These are phyloP conservation scores for Logfia minima DNA, from an alignment of 129 eudicot species.

Conservation along the genomic window DNA sequence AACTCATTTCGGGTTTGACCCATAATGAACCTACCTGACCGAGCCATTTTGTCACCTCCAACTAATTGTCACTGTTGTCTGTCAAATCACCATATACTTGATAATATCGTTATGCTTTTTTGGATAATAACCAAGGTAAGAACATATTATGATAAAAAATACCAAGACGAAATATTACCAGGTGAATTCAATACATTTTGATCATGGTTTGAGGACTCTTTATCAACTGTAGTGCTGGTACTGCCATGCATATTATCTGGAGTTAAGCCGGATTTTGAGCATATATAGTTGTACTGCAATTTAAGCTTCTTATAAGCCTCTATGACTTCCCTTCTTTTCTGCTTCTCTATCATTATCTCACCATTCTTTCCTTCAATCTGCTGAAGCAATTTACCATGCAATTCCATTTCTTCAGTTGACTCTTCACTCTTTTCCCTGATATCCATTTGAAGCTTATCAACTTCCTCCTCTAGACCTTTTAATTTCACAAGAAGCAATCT, in stretches of 20 bases:
- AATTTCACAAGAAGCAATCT: slow-evolving; percentile 50
- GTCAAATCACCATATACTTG: not conserved
- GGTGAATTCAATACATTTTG: slow-evolving; percentile 38
- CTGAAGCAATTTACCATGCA: slow-evolving; percentile 61
- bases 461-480: slow-evolving; percentile 50
- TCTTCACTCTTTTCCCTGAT: slow-evolving; percentile 48
- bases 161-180: slow-evolving; percentile 40
- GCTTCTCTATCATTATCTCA: slow-evolving; percentile 57
- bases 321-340: slow-evolving; percentile 50
- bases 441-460: slow-evolving; percentile 53
- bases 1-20: not conserved
- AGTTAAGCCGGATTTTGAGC: slow-evolving; percentile 50
- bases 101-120: not conserved
- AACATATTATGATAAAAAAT: slow-evolving; percentile 15
- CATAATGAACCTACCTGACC: not conserved
- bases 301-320: slow-evolving; percentile 76
- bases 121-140: slow-evolving; percentile 9
- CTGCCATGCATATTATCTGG: slow-evolving; percentile 45
- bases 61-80: not conserved
- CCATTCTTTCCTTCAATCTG: slow-evolving; percentile 64
- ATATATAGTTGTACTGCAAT: slow-evolving; percentile 69
- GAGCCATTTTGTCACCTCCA: not conserved
- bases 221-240: slow-evolving; percentile 44
- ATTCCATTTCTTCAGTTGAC: slow-evolving; percentile 58
- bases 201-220: slow-evolving; percentile 34